phyloP scores from a whole-genome alignment of 2,329 filamentous ascomycete genomes.

The Aureobasidium musti region DNA sequence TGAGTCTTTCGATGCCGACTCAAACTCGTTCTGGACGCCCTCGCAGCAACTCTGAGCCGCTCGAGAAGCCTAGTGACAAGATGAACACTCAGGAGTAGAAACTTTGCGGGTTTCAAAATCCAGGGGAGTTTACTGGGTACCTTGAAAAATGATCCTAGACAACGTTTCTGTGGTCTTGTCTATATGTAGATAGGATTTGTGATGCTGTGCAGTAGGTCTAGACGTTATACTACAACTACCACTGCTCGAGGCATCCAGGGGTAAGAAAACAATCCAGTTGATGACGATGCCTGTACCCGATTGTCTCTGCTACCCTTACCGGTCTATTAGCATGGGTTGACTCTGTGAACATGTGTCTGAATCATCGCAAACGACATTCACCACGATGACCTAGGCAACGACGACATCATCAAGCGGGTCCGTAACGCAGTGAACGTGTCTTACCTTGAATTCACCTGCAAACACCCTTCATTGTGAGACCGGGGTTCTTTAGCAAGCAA shows the following conservation, averaged over 20 bases:
- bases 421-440: neutral
- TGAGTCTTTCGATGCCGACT: no score
- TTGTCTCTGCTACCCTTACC: neutral
- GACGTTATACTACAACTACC: neutral
- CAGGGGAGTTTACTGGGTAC: no score
- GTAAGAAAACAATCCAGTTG: neutral
- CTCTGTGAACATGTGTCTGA: neutral
- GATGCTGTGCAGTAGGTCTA: neutral
- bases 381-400: neutral
- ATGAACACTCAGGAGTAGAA: no score
- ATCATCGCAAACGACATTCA: neutral
- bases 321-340: neutral
- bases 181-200: neutral
- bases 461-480: neutral
- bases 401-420: neutral
- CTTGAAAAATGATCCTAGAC: neutral
- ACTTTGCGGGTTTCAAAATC: no score
- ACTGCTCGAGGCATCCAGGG: neutral
- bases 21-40: no score
- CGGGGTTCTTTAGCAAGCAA: neutral
- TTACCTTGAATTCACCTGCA: neutral
- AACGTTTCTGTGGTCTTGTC: neutral
- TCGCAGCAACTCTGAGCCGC: no score
- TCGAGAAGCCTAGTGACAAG: no score
- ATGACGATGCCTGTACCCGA: neutral